These are phyloP conservation scores for Apophysomyces trapeziformis DNA, from an alignment of 371 early-diverging fungal species.

Conservation along the genomic window DNA sequence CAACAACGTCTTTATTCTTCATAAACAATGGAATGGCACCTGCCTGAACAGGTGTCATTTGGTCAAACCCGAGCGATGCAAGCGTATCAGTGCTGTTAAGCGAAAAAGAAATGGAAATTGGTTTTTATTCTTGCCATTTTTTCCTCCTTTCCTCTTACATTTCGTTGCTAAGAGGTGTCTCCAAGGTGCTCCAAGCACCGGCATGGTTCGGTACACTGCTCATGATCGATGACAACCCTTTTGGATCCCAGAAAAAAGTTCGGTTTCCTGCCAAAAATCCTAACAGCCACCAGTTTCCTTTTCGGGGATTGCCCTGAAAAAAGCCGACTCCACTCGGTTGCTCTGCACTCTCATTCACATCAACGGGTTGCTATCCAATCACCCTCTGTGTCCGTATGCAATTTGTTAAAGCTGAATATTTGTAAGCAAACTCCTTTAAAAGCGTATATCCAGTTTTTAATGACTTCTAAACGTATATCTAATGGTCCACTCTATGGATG, in stretches of 20 bases:
- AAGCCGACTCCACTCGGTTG: too few relatives aligned
- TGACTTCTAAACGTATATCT: too few relatives aligned
- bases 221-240: constrained; percentile 19
- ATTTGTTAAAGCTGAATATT: too few relatives aligned
- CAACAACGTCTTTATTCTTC: constrained; percentile 97
- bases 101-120: neutral
- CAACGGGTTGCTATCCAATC: too few relatives aligned
- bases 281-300: too few relatives aligned
- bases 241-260: neutral
- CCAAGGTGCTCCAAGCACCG: constrained; percentile 43
- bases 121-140: neutral
- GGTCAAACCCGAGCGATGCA: constrained; percentile 42
- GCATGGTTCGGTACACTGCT: constrained; percentile 39
- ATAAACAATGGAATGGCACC: constrained; percentile 88
- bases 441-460: too few relatives aligned
- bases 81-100: constrained; percentile 34
- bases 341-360: too few relatives aligned
- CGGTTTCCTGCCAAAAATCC: too few relatives aligned
- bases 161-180: constrained; percentile 37
- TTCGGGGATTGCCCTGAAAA: too few relatives aligned
- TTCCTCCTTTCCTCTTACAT: constrained; percentile 31
- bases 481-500: too few relatives aligned
- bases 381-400: too few relatives aligned
- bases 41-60: constrained; percentile 61
- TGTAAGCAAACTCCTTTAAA: too few relatives aligned